Conservation (phyloP, 2,329 filamentous ascomycete genomes). For the Xylaria sp. region DNA sequence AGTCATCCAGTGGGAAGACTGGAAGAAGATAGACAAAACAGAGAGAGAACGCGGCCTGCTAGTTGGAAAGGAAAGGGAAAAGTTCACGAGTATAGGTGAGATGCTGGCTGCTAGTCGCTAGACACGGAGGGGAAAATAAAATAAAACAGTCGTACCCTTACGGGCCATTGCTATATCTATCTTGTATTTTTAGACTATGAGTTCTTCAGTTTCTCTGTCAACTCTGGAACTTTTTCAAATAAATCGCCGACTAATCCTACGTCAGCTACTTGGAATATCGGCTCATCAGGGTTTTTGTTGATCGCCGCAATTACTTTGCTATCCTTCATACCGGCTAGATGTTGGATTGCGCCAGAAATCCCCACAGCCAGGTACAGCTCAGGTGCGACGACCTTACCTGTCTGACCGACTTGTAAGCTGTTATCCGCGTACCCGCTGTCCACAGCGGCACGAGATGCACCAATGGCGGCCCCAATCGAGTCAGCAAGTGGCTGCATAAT, state of each 20-base stretch:
- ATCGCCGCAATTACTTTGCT: constrained; percentile 99
- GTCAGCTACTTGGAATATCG: constrained; percentile 98
- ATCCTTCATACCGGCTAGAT: constrained; percentile 99
- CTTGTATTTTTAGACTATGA: constrained; percentile 47
- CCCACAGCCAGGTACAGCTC: constrained; percentile 95
- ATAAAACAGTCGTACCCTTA: constrained; percentile 29
- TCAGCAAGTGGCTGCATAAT: constrained; percentile 94
- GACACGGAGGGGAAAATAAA: constrained; percentile 28
- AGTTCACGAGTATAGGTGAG: constrained; percentile 66
- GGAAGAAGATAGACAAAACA: constrained; percentile 81
- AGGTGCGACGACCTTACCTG: constrained; percentile 97
- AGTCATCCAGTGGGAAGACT: constrained; percentile 83
- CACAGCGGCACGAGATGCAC: constrained; percentile 92
- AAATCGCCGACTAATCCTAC: constrained; percentile 95
- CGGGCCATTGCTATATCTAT: constrained; percentile 37
- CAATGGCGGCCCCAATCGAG: constrained; percentile 91
- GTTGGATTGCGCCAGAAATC: constrained; percentile 97
- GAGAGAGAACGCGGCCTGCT: constrained; percentile 74
- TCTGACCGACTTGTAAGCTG: constrained; percentile 97
- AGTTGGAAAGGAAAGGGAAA: constrained; percentile 81
- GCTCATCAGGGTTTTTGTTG: constrained; percentile 97
- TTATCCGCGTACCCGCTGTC: constrained; percentile 99
- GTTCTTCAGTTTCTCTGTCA: constrained; percentile 92
- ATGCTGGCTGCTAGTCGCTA: constrained; percentile 66
- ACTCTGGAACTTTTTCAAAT: constrained; percentile 93